These are phyloP conservation scores for Fonsecaea pugnacius DNA, from an alignment of 2,329 filamentous ascomycete genomes.

Conservation along the genomic window DNA sequence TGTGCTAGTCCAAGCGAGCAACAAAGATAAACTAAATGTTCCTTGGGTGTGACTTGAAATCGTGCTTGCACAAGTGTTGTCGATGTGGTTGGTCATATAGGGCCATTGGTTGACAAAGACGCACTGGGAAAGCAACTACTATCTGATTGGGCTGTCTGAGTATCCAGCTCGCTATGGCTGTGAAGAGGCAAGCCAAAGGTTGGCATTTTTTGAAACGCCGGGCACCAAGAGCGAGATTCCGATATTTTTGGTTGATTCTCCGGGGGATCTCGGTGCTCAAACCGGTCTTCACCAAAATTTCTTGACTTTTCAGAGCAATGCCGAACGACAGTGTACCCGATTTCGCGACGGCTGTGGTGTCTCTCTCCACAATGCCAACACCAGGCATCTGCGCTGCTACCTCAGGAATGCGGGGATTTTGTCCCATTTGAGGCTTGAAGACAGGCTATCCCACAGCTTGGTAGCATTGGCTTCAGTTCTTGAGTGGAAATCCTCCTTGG, in stretches of 20 bases:
- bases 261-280: background rate
- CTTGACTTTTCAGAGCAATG: background rate
- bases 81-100: background rate
- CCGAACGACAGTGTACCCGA: background rate
- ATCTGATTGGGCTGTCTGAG: background rate
- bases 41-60: background rate
- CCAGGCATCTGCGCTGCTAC: background rate
- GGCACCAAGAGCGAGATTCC: background rate
- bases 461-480: slow-evolving; percentile 9
- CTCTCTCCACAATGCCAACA: background rate
- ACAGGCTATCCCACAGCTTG: background rate
- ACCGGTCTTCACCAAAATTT: background rate
- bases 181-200: background rate
- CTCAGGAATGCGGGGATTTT: background rate
- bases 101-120: background rate
- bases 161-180: background rate
- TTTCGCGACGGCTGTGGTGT: background rate
- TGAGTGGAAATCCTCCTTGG: slow-evolving; percentile 10
- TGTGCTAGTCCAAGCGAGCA: background rate
- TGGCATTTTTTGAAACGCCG: background rate
- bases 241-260: background rate
- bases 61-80: background rate
- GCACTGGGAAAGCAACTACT: background rate
- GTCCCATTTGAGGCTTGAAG: background rate
- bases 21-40: background rate